Percentiles rank a stretch among this genome's conserved stretches.
Conservation (phyloP, 2,329 filamentous ascomycete species). For the Coniochaeta sp. region DNA sequence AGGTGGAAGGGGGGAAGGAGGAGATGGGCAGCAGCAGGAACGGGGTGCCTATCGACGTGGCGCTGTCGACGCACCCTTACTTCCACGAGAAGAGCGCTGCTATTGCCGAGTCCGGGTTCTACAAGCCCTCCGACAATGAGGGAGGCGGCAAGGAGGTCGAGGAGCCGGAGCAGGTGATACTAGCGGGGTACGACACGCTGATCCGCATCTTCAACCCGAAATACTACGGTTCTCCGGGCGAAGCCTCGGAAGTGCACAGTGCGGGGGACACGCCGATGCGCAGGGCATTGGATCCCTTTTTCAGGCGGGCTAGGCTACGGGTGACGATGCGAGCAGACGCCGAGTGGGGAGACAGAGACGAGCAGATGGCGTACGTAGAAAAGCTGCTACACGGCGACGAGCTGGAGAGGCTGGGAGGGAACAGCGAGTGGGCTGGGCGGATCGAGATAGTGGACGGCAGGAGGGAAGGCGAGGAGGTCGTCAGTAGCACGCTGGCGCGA, state of each 20-base stretch:
- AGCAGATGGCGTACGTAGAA: constrained; percentile 48
- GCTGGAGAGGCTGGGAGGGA: constrained; percentile 46
- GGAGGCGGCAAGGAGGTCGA: background rate
- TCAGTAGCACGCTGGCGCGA: constrained; percentile 59
- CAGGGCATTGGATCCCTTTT: constrained; percentile 53
- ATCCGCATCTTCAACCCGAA: constrained; percentile 65
- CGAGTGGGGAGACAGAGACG: constrained; percentile 48
- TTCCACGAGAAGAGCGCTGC: constrained; percentile 65
- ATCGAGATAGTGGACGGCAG: constrained; percentile 52
- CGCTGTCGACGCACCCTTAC: constrained; percentile 63
- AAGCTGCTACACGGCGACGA: constrained; percentile 34
- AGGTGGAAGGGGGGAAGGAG: background rate
- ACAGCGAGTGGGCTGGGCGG: constrained; percentile 47
- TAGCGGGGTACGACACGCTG: constrained; percentile 71
- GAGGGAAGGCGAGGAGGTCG: constrained; percentile 30
- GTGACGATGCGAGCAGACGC: constrained; percentile 58
- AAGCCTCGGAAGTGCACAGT: background rate
- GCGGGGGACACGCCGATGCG: constrained; percentile 33
- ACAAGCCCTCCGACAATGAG: constrained; percentile 16
- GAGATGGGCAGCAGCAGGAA: background rate
- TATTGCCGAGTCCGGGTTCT: constrained; percentile 41
- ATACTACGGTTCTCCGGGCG: constrained; percentile 48
- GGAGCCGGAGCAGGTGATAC: constrained; percentile 51
- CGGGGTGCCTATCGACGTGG: constrained; percentile 48
- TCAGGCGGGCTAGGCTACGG: constrained; percentile 51